Evolutionary conservation across 2,329 filamentous ascomycete species (phyloP).

Genomic region (Penicillium sp.): DNA sequence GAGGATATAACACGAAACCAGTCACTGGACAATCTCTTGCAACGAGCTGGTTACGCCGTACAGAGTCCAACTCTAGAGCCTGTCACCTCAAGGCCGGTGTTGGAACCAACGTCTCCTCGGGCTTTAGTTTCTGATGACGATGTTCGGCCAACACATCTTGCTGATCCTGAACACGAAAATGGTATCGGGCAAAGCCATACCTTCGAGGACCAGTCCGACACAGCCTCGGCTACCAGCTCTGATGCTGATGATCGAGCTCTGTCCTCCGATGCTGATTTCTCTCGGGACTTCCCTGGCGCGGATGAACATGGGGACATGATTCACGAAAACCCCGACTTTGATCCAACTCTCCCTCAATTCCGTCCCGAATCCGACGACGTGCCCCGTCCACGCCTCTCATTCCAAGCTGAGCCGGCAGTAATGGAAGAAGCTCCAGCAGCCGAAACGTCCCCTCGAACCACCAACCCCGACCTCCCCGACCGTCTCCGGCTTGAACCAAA

Average conservation of each 20-base stretch:
- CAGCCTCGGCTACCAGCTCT: conserved; percentile 18
- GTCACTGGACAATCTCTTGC: conserved; percentile 44
- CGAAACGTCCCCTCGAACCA: conserved; percentile 14
- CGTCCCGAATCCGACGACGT: conserved; percentile 39
- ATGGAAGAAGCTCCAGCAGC: neutral
- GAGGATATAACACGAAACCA: conserved; percentile 24
- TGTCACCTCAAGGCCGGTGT: conserved; percentile 18
- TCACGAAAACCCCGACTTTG: conserved; percentile 19
- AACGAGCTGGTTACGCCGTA: conserved; percentile 41
- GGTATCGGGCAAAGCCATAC: conserved; percentile 8
- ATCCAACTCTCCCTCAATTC: conserved; percentile 49
- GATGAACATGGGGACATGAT: neutral
- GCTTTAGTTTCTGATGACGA: conserved; percentile 23
- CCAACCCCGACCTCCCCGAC: conserved; percentile 22
- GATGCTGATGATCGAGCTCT: conserved; percentile 9
- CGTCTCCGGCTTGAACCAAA: conserved; percentile 41
- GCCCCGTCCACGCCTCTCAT: conserved; percentile 22
- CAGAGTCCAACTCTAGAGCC: conserved; percentile 24
- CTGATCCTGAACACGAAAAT: conserved; percentile 19
- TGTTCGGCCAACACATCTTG: conserved; percentile 24
- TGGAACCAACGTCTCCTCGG: conserved; percentile 25
- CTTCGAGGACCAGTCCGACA: conserved; percentile 15
- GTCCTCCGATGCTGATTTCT: conserved; percentile 2
- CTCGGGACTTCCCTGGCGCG: neutral
- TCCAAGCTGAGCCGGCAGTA: conserved; percentile 7